Base-by-base conservation (phyloP, 1,284 basidiomycete genomes). In the Ceratobasidium theobromae region DNA sequence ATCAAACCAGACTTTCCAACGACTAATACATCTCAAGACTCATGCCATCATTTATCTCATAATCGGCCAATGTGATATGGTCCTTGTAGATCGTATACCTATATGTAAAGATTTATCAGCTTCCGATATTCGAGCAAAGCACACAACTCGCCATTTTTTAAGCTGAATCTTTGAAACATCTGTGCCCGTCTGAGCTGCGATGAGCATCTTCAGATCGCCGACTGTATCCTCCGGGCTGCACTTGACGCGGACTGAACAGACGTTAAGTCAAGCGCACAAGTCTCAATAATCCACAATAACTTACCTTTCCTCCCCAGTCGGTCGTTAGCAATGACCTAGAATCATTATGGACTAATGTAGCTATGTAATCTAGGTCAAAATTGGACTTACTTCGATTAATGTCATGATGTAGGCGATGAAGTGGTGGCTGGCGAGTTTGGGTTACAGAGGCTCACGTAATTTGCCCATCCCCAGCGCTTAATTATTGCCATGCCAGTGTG, bases 111-210 rank as follows among this genome's bases (percentile, higher is more conserved):
- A 65, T 23, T 23, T 70, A 18, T 21, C 8, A 16, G n/a, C 4
- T 2, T n/a, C n/a, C n/a, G n/a, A n/a, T n/a, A n/a, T n/a, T 40
- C 6, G 28, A 40, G 12, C n/a, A 27, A 4, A 32, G 32, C 8
- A 53, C 28, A 53, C 4, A 23, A 77, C 87, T 68, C 70, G 89
- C 95, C 95, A 98, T 84, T 98, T 98, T 86, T 98, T 99, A 62
- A 99, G 79, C 73, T 89, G 85, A 69, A 99, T 98, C 84, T 98
- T 95, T 48, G 78, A 79, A 8, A 78, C 75, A 73, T 92, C 86
- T 2, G 95, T 98, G 52, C 96, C 97, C 0, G 87, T 98, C 77
- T 99, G 96, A 2, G 95, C 95, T 1, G 91, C 95, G 71, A 99
- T 98, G 67, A 98, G 87, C 77, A 91, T 91, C 82, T 99, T 99